Percentiles rank a stretch among this genome's conserved stretches.
These are phyloP conservation scores for Mycena kentingensis DNA, from an alignment of 768 basidiomycete species.

Conservation along the genomic window DNA sequence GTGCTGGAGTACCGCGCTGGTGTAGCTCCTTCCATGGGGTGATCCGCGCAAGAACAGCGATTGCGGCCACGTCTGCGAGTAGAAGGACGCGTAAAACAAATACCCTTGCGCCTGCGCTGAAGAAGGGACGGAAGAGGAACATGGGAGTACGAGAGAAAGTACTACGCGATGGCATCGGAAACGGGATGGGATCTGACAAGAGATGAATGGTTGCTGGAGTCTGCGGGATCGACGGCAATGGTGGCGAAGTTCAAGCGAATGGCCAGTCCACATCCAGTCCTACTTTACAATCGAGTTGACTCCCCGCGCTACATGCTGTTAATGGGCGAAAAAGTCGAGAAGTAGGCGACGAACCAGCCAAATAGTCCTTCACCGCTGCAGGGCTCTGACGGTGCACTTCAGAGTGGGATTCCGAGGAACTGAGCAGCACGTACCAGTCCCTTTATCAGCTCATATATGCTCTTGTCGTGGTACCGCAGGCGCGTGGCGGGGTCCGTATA, in stretches of 20 bases:
- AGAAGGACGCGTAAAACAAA: no score
- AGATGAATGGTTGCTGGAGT: no score
- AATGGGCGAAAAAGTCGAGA: not conserved
- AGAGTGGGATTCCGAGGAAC: not conserved
- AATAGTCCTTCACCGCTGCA: slow-evolving; percentile 74
- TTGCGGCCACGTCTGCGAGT: no score
- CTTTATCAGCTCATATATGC: slow-evolving; percentile 82
- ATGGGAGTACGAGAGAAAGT: no score
- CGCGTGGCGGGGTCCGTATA: slow-evolving; percentile 84
- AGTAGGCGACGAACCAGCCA: slow-evolving; percentile 51
- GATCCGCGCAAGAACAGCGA: no score
- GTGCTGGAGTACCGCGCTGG: no score
- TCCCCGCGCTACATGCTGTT: slow-evolving; percentile 34
- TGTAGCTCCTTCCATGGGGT: no score
- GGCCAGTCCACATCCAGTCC: not conserved
- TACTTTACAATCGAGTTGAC: slow-evolving; percentile 53
- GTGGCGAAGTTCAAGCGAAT: not conserved
- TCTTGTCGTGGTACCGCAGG: slow-evolving; percentile 82
- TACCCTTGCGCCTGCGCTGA: no score
- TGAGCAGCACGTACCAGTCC: slow-evolving; percentile 53
- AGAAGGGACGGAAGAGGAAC: no score
- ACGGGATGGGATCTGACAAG: no score
- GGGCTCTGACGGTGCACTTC: slow-evolving; percentile 48
- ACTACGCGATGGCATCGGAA: no score
- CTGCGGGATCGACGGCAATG: no score